phyloP scores from a whole-genome alignment of 495 filamentous ascomycete genomes.

The Penicillium herquei region DNA sequence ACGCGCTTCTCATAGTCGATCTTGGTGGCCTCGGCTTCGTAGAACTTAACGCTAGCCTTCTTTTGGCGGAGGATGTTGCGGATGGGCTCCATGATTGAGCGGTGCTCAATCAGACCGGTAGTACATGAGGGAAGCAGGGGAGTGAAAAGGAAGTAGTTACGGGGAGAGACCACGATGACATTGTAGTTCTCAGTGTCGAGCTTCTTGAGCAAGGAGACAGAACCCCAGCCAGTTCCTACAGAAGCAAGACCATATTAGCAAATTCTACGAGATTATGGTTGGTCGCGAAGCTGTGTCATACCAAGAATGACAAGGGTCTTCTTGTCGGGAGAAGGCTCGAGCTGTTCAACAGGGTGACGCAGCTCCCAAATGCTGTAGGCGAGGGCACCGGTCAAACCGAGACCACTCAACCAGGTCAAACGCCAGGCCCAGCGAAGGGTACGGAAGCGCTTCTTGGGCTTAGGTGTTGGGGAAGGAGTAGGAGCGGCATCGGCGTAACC shows the following conservation, averaged over 20 bases:
- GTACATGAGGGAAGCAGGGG: constrained; percentile 96
- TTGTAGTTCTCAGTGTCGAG: constrained; percentile 99
- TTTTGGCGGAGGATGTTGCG: constrained; percentile 93
- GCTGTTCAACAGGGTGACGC: constrained; percentile 78
- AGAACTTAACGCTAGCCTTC: constrained; percentile 87
- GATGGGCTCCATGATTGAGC: constrained; percentile 98
- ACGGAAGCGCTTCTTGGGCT: constrained; percentile 47
- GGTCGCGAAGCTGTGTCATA: constrained; percentile 43
- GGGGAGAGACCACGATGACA: constrained; percentile 89
- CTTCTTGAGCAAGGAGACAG: constrained; percentile 95
- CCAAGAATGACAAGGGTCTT: constrained; percentile 97
- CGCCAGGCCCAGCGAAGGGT: constrained; percentile 74
- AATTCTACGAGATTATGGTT: not conserved
- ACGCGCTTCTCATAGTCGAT: constrained; percentile 91
- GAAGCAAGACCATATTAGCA: constrained; percentile 21
- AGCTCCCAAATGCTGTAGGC: constrained; percentile 79
- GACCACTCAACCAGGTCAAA: constrained; percentile 63
- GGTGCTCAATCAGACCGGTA: constrained; percentile 95
- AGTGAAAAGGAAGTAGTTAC: constrained; percentile 99
- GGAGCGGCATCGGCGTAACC: constrained; percentile 42
- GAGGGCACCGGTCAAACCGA: constrained; percentile 67
- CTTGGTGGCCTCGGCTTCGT: constrained; percentile 96
- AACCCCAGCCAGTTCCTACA: constrained; percentile 91
- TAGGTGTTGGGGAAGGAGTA: constrained; percentile 33
- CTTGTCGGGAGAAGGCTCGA: constrained; percentile 79